A percentile compares a stretch with the other conserved stretches of the same genome.
Evolutionary conservation across 2,329 filamentous ascomycete species (phyloP).

Genomic region (Colletotrichum plurivorum): DNA sequence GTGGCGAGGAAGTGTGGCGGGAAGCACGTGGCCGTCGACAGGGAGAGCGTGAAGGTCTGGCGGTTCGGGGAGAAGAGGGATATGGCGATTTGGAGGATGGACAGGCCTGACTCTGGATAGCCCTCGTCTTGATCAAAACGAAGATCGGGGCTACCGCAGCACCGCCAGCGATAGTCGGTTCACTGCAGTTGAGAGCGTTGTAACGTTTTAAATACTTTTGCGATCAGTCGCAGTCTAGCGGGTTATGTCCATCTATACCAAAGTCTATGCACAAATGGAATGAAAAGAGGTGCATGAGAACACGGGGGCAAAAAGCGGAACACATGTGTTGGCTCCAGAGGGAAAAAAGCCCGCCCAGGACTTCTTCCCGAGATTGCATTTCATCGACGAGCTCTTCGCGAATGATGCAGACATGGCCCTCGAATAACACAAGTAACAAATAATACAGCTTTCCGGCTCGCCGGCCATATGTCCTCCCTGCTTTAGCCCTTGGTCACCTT

Average conservation of each 20-base stretch:
- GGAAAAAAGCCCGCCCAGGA: background rate
- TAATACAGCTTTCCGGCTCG: background rate
- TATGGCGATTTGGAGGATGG: too few species aligned
- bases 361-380: background rate
- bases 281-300: background rate
- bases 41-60: too few species aligned
- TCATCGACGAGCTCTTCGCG: background rate
- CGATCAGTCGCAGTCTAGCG: background rate
- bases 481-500: constrained; percentile 24
- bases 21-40: too few species aligned
- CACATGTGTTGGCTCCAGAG: background rate
- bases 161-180: too few species aligned
- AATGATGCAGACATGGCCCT: background rate
- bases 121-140: too few species aligned
- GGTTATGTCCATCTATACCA: background rate
- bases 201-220: too few species aligned
- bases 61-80: too few species aligned
- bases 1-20: too few species aligned
- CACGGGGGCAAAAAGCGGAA: background rate
- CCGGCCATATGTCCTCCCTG: too few species aligned
- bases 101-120: too few species aligned
- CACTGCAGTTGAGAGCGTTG: too few species aligned
- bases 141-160: too few species aligned
- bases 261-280: background rate
- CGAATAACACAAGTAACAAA: background rate